Evolutionary conservation across 1,139 yeast genomes (phyloP), one percentile per base, ranked within the genome.

Genomic region (Pichia sp.): DNA sequence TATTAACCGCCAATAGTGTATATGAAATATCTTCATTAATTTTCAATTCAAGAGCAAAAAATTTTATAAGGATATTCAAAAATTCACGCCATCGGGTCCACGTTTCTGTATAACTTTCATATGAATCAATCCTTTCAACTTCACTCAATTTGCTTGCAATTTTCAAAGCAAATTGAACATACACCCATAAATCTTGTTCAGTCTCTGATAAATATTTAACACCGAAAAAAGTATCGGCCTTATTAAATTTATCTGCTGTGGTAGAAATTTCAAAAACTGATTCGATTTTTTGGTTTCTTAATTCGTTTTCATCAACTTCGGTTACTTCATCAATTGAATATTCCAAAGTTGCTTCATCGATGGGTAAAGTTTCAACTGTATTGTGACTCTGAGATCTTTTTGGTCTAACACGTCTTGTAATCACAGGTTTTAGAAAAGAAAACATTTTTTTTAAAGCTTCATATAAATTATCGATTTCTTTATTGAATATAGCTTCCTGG

Each of bases 51-150:
- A 48, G 20, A 11, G 26, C 35, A 45, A 48, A 42, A 20, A 35
- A 48, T 27, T 35, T 34, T 3, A 41, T 9, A 2, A 45, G 6
- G 1, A 45, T 30, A 10, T 45, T 37, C 7, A 42, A 27, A 35
- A 45, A 45, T 26, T 48, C 51, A 33, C 49, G 42, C 51, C 51
- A 48, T n/a, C 47, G 49, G 36, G 1, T 11, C 47, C 49, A 48
- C 5, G 51, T 45, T 36, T 45, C 43, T 7, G 7, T 7, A 25
- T 48, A 45, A 8, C 31, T 22, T 22, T 41, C 41, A 35, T 42
- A 48, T 5, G 45, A 37, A 10, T 48, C 49, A 1, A 36, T 24
- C 12, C 41, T 40, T n/a, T 42, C 40, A 11, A 45, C 36, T n/a
- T 38, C 42, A 2, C 47, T 38, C 11, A 48, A 24, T 30, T 38